Evolutionary conservation across 306 rosid species (phyloP).

Genomic region (Prunus salicina): DNA sequence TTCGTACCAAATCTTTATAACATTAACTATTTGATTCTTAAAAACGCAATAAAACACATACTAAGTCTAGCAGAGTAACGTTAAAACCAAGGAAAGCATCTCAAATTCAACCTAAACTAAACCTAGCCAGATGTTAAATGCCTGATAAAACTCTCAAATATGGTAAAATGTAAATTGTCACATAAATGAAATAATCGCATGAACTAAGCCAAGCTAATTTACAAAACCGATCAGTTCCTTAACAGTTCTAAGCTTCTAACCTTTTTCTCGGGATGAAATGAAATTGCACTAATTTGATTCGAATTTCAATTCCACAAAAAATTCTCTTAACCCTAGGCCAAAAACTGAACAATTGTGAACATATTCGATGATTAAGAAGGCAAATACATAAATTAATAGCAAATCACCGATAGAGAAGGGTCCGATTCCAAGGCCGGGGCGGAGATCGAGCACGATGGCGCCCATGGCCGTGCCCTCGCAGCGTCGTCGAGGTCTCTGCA

Average conservation of each 20-base stretch:
- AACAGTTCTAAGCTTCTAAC: not conserved
- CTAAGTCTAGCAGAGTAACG: not conserved
- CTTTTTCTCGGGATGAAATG: not conserved
- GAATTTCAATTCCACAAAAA: not conserved
- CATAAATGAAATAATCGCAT: not conserved
- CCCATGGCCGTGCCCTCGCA: conserved; percentile 99
- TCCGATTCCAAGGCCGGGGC: conserved; percentile 86
- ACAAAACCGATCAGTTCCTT: not conserved
- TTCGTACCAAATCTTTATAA: not conserved
- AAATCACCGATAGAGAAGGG: conserved; percentile 78
- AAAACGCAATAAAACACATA: not conserved
- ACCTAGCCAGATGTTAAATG: not conserved
- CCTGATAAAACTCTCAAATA: not conserved
- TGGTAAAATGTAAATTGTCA: not conserved
- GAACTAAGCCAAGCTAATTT: not conserved
- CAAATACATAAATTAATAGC: not conserved
- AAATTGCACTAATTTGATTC: not conserved
- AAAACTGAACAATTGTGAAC: not conserved
- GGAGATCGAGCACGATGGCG: conserved; percentile 93
- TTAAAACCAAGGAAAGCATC: not conserved
- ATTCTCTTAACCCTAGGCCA: not conserved
- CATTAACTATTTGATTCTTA: not conserved
- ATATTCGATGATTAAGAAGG: not conserved
- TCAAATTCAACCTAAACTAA: not conserved
- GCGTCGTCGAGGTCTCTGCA: conserved; percentile 88